Evolutionary conservation across 2,329 filamentous ascomycete species (phyloP).

Genomic region (Neofusicoccum ribis): DNA sequence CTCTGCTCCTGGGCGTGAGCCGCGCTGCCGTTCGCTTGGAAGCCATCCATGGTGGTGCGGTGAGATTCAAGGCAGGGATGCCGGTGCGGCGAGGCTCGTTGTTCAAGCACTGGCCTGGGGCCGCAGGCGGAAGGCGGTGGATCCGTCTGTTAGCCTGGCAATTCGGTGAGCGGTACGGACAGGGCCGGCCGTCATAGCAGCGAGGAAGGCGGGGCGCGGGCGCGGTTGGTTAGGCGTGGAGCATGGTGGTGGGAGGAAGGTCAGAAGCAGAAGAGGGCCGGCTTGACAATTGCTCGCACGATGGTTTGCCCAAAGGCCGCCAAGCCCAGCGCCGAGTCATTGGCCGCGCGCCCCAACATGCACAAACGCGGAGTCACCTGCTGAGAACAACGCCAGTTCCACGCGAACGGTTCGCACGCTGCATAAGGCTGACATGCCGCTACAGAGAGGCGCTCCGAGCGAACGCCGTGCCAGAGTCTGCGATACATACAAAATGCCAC

Average conservation of each 20-base stretch:
- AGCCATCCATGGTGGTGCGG: conserved; percentile 11
- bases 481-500: not conserved
- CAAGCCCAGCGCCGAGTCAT: not conserved
- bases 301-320: conserved; percentile 1
- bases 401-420: not conserved
- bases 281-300: conserved; percentile 12
- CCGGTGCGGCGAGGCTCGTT: not conserved
- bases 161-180: not conserved
- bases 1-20: conserved; percentile 19
- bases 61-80: not conserved
- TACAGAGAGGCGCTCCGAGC: not conserved
- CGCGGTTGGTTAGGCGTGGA: not conserved
- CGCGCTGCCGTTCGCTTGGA: conserved; percentile 24
- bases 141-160: conserved; percentile 3
- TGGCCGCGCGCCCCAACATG: not conserved
- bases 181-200: conserved; percentile 17
- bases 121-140: conserved; percentile 3
- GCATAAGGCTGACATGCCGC: conserved; percentile 9
- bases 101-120: not conserved
- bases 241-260: not conserved
- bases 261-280: not conserved
- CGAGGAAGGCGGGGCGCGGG: not conserved
- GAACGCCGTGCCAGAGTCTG: not conserved
- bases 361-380: conserved; percentile 19
- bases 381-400: not conserved